A percentile compares a stretch with the other conserved stretches of the same genome.
phyloP scores from a whole-genome alignment of 1,284 basidiomycete species.

The Clitocybe nebularis region DNA sequence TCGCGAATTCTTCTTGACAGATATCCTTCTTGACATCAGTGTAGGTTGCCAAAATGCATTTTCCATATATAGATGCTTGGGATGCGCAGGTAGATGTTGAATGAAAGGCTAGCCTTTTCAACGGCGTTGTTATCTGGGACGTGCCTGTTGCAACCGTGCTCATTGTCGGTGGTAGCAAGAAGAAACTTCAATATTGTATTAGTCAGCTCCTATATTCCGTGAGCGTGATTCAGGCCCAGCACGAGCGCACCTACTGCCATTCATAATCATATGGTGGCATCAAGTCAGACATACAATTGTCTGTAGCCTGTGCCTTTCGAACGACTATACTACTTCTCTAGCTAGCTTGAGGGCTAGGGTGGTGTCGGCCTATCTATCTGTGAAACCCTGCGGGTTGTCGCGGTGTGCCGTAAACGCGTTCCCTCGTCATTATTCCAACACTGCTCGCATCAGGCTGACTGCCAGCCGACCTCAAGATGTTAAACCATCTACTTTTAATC shows the following conservation, averaged over 20 bases:
- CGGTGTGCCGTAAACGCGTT: neutral
- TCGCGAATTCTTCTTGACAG: constrained; percentile 74
- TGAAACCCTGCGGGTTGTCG: too few relatives aligned
- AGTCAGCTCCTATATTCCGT: constrained; percentile 1
- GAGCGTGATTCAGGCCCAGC: too few relatives aligned
- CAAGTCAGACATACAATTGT: too few relatives aligned
- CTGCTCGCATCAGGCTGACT: neutral
- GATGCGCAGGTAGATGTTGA: constrained; percentile 66
- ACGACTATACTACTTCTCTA: too few relatives aligned
- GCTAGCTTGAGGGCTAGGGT: too few relatives aligned
- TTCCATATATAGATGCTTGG: constrained; percentile 72
- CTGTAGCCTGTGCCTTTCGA: too few relatives aligned
- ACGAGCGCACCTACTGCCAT: too few relatives aligned
- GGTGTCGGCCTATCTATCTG: neutral
- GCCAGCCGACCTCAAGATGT: constrained; percentile 32
- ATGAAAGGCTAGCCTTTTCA: constrained; percentile 61
- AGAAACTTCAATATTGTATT: neutral
- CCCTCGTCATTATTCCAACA: neutral
- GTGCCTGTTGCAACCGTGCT: constrained; percentile 16
- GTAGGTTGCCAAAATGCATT: constrained; percentile 74
- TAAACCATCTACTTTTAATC: constrained; percentile 61
- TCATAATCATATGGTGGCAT: too few relatives aligned
- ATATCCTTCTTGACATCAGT: constrained; percentile 73
- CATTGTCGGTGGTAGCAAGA: constrained; percentile 18
- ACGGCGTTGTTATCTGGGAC: constrained; percentile 37